These are phyloP conservation scores for Taxillus chinensis DNA, from an alignment of 164 flowering plant genomes.

Conservation along the genomic window DNA sequence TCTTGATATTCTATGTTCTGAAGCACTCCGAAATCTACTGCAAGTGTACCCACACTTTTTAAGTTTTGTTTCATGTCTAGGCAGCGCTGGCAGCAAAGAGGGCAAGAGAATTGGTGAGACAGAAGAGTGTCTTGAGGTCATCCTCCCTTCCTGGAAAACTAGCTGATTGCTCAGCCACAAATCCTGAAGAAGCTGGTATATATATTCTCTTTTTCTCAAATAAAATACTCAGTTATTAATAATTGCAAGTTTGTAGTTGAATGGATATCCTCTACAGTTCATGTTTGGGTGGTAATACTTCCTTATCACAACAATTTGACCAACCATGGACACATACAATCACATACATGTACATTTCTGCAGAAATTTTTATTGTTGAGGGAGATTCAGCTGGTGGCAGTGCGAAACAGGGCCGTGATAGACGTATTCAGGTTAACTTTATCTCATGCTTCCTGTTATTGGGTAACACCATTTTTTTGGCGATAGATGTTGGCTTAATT, in stretches of 20 bases:
- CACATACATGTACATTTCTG: conserved; percentile 1
- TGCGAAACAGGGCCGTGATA: conserved; percentile 98
- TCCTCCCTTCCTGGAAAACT: conserved; percentile 98
- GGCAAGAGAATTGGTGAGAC: conserved; percentile 89
- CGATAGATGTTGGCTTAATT: no score
- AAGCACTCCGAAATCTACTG: no score
- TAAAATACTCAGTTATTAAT: neutral
- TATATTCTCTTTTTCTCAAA: neutral
- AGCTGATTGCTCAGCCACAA: conserved; percentile 90
- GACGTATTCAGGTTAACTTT: conserved; percentile 79
- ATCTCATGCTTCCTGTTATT: neutral
- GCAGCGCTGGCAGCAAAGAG: conserved; percentile 93
- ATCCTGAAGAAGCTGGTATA: conserved; percentile 91
- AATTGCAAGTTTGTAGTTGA: neutral
- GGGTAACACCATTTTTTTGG: neutral
- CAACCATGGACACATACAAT: neutral
- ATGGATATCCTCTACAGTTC: neutral
- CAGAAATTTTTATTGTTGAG: conserved; percentile 98
- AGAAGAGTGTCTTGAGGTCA: conserved; percentile 74
- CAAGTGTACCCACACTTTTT: no score
- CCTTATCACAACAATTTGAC: neutral
- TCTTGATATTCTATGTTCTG: no score
- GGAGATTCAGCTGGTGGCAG: conserved; percentile 99
- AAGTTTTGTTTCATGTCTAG: conserved; percentile 21
- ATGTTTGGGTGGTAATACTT: neutral